Evolutionary conservation across 768 basidiomycete species (phyloP), one percentile per base, ranked within the genome.

Genomic region (Leucosporidium creatinivorum): DNA sequence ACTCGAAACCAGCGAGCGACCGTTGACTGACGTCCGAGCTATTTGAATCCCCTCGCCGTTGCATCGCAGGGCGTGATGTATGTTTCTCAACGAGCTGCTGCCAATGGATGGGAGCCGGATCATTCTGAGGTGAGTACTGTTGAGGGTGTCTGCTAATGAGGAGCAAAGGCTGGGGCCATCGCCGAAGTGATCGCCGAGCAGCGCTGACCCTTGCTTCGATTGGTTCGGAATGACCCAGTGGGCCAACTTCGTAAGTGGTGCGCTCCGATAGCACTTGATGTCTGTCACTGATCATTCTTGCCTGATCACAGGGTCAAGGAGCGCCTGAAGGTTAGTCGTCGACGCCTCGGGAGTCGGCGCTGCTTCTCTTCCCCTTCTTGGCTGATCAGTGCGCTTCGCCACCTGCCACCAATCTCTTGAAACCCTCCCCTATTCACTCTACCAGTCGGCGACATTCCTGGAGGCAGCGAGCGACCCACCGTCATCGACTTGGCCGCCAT

Each of bases 31-130:
- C 39, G 10, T 44, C 13, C 39, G 39, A 44, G 39, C 39, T 44
- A 44, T 33, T 33, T 33, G 33, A 25, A 30, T 47, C 62, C 26
- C n/a, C 28, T 48, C 23, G 33, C 21, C 8, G 58, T 23, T 75
- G 33, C 33, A 33, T 74, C 21, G 26, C 77, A 78, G 1, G 80
- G 79, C 48, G 85, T 87, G 31, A 86, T 93, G 75, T 96, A 93
- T 77, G 93, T 91, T 28, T 25, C 89, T 2, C 89, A 93, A 76
- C 86, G 92, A 66, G 89, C 92, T n/a, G 90, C 91, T 81, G 91
- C 91, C 17, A 94, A 96, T 76, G 93, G 93, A 13, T 96, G 92
- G 81, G 86, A 80, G 70, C 89, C 89, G 73, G 71, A 62, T 7
- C 60, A 58, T 15, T 9, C 18, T 2, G 62, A 61, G 58, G 55